Evolutionary conservation across 179 eudicot genomes (phyloP).

Genomic region (Patellifolia procumbens): DNA sequence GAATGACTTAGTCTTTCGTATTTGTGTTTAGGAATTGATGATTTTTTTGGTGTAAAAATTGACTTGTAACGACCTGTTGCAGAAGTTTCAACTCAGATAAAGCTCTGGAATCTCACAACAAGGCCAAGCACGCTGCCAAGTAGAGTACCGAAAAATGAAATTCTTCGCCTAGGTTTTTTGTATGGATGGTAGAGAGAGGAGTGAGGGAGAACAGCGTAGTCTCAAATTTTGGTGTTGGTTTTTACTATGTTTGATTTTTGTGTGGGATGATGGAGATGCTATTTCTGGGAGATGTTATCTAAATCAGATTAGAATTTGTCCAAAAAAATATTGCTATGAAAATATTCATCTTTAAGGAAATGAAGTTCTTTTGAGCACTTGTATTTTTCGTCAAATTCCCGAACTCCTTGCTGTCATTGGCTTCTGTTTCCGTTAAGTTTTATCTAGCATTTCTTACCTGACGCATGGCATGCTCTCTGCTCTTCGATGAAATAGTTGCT

Average conservation of each 20-base stretch:
- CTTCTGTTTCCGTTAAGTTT: not conserved
- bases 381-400: not conserved
- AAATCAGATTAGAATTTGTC: not conserved
- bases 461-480: too few species aligned
- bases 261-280: not conserved
- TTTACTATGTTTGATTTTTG: not conserved
- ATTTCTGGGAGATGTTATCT: constrained; percentile 5
- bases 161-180: not conserved
- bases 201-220: not conserved
- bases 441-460: too few species aligned
- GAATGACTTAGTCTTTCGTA: not conserved
- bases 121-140: constrained; percentile 16
- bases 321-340: not conserved
- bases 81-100: constrained; percentile 8
- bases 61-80: constrained; percentile 14
- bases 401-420: not conserved
- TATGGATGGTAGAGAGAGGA: not conserved
- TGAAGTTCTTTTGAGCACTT: not conserved
- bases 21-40: not conserved
- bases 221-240: constrained; percentile 12
- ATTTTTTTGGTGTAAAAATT: not conserved
- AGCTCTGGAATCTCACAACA: constrained; percentile 18
- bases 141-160: not conserved
- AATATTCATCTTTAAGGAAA: not conserved
- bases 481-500: too few species aligned